A percentile compares a stretch with the other conserved stretches of the same genome.
These are phyloP conservation scores for Diaporthe nobilis DNA, from an alignment of 2,329 filamentous ascomycete genomes.

Conservation along the genomic window DNA sequence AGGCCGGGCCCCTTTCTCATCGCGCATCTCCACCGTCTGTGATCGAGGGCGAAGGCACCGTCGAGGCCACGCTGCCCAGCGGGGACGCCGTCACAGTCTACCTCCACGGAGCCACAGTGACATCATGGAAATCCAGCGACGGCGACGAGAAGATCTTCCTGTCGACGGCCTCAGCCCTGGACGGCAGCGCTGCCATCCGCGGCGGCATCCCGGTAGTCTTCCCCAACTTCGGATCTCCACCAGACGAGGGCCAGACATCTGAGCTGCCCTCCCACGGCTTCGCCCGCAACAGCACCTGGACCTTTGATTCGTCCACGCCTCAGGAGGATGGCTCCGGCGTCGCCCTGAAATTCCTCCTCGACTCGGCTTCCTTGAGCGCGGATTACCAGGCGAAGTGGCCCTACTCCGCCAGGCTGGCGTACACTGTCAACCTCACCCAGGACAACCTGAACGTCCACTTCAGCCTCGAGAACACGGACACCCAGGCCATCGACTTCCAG, in stretches of 20 bases:
- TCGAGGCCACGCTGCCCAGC: constrained; percentile 28
- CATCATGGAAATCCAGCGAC: constrained; percentile 34
- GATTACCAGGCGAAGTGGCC: constrained; percentile 31
- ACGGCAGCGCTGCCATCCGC: constrained; percentile 35
- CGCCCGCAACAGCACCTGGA: constrained; percentile 35
- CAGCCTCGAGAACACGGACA: constrained; percentile 27
- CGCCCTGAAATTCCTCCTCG: not conserved
- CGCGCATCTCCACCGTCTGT: constrained; percentile 7
- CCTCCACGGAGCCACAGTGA: constrained; percentile 34
- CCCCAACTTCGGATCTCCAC: constrained; percentile 32
- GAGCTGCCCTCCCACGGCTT: constrained; percentile 28
- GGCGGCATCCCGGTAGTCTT: constrained; percentile 33
- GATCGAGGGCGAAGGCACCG: constrained; percentile 18
- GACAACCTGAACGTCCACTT: constrained; percentile 36
- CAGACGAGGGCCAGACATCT: constrained; percentile 28
- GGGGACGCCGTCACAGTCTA: constrained; percentile 26
- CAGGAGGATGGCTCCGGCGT: constrained; percentile 21
- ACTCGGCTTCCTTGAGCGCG: constrained; percentile 1
- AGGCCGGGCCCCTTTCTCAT: constrained; percentile 1
- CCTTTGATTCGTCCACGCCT: not conserved
- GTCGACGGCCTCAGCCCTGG: constrained; percentile 29
- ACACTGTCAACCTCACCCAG: constrained; percentile 17
- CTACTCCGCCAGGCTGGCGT: constrained; percentile 13
- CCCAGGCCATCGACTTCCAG: constrained; percentile 27
- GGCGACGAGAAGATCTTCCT: constrained; percentile 35